phyloP scores from a whole-genome alignment of 176 grass and related monocot species.

The Ensete glaucum region DNA sequence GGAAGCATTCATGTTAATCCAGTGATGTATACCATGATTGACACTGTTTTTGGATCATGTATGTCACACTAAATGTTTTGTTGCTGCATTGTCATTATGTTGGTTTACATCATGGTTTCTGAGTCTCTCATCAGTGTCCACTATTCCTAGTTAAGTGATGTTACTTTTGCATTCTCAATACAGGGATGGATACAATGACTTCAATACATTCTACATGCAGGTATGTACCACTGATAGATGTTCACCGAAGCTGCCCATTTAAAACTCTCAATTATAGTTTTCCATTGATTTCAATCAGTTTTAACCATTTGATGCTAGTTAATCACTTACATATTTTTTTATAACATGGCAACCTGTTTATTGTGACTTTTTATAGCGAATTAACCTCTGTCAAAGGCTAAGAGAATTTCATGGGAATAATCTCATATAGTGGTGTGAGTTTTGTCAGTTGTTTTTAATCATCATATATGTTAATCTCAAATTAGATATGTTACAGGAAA shows the following conservation, averaged over 20 bases:
- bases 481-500: too few relatives aligned
- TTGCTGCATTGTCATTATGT: neutral
- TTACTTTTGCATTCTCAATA: constrained; percentile 20
- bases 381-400: too few relatives aligned
- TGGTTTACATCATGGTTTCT: neutral
- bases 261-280: neutral
- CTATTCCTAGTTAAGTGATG: constrained; percentile 19
- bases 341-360: neutral
- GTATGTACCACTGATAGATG: constrained; percentile 29
- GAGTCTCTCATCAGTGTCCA: neutral
- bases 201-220: constrained; percentile 99
- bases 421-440: neutral
- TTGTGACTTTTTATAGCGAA: neutral
- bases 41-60: neutral
- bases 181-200: constrained; percentile 99
- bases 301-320: neutral
- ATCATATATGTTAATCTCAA: too few relatives aligned
- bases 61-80: neutral
- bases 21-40: neutral
- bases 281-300: neutral
- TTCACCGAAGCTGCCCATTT: neutral
- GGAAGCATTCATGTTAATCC: neutral
- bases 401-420: neutral
- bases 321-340: neutral
- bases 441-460: neutral